Evolutionary conservation across 176 grass and related monocot genomes (phyloP).

Genomic region (Oryza meridionalis): DNA sequence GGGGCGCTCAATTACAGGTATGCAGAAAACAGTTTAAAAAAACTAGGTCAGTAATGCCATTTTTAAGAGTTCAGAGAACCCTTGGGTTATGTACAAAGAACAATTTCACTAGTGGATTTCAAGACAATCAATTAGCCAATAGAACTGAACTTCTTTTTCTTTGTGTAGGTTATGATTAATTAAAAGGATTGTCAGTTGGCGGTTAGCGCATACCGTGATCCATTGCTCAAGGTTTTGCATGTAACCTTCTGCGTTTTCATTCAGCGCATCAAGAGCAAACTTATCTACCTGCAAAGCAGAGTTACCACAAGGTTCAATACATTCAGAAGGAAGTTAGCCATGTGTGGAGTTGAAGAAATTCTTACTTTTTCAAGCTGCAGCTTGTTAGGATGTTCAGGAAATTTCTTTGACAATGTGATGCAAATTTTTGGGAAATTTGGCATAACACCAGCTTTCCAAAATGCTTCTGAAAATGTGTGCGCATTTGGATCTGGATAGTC

Average conservation of each 20-base stretch:
- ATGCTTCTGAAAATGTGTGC: constrained; percentile 77
- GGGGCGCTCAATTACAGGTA: not conserved
- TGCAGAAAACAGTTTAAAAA: constrained; percentile 4
- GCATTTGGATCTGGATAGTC: constrained; percentile 79
- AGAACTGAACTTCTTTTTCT: not conserved
- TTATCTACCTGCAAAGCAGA: constrained; percentile 82
- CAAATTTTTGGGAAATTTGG: constrained; percentile 94
- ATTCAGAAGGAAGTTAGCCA: not conserved
- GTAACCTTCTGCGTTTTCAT: constrained; percentile 93
- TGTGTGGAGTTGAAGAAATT: not conserved
- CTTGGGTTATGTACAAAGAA: not conserved
- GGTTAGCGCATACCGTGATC: constrained; percentile 66
- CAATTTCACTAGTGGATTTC: not conserved
- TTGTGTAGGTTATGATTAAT: not conserved
- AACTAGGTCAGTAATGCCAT: not conserved
- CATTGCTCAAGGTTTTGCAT: constrained; percentile 94
- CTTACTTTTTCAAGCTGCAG: constrained; percentile 87
- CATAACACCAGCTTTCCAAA: constrained; percentile 91
- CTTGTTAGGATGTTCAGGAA: constrained; percentile 94
- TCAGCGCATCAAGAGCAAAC: constrained; percentile 86
- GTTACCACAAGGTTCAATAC: constrained; percentile 9
- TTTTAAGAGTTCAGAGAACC: not conserved
- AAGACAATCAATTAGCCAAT: constrained; percentile 15
- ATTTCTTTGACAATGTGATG: constrained; percentile 83
- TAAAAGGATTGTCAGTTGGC: constrained; percentile 8